These are phyloP conservation scores for Calonectria honghensis DNA, from an alignment of 2,329 filamentous ascomycete species.

Conservation along the genomic window DNA sequence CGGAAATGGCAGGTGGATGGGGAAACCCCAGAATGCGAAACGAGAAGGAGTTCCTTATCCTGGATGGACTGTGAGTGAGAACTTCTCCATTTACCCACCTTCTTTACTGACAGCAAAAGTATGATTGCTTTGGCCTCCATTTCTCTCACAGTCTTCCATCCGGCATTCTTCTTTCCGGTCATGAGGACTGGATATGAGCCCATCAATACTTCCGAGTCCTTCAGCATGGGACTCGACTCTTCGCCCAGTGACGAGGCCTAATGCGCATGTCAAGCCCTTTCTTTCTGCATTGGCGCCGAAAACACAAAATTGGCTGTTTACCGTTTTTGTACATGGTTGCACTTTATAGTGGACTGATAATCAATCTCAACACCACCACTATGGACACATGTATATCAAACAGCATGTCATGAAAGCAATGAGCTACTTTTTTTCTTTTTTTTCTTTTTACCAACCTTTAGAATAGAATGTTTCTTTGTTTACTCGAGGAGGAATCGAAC, in stretches of 20 bases:
- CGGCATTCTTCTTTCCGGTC: conserved; percentile 21
- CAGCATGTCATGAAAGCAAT: background rate
- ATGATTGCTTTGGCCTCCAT: conserved; percentile 23
- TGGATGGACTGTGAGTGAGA: conserved; percentile 65
- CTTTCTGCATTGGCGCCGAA: background rate
- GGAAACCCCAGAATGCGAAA: conserved; percentile 71
- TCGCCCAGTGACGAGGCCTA: background rate
- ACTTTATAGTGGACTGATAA: background rate
- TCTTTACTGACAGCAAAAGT: background rate
- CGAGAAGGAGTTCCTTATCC: conserved; percentile 71
- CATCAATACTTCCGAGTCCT: background rate
- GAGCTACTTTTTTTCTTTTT: background rate
- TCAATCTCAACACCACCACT: background rate
- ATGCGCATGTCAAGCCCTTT: too few relatives aligned
- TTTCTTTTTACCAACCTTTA: background rate
- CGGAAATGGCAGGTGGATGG: conserved; percentile 79
- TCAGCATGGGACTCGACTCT: background rate
- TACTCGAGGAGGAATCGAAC: background rate
- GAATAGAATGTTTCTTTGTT: background rate
- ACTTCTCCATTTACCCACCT: background rate
- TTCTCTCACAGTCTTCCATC: conserved; percentile 25
- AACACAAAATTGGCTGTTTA: background rate
- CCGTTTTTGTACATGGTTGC: too few relatives aligned
- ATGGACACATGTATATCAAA: background rate
- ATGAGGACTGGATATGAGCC: conserved; percentile 18